Evolutionary conservation across 2,329 filamentous ascomycete genomes (phyloP), one percentile per base, ranked within the genome.

Genomic region (Tolypocladium amazonense): DNA sequence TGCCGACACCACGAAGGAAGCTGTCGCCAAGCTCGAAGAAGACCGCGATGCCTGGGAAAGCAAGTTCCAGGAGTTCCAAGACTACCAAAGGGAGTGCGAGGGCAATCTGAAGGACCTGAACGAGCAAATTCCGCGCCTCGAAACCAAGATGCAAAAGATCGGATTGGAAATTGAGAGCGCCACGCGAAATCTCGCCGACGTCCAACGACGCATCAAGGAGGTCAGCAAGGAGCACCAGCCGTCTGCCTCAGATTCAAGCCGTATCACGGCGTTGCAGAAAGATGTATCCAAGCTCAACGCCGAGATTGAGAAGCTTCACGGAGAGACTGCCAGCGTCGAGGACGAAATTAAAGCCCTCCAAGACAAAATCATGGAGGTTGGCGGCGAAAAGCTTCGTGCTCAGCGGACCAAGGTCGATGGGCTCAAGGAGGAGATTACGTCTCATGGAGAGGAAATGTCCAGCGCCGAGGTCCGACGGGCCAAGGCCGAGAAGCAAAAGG

Each of bases 321-420:
- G 84, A 12, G 91, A 97, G 74, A 97, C 89, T n/a, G 85, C 89
- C 1, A 94, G 88, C 54, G 86, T 96, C 11, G 94, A 99, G 71
- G 87, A 88, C 33, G 94, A 97, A 73, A 97, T 99, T 75, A 93
- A 96, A 75, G 82, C 82, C 25, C 80, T 99, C 1, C 93, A 99
- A 71, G 88, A 94, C 80, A 96, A 92, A 79, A 99, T 99, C 69
- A 97, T 99, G 94, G 88, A 97, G 73, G 88, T 96, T 63, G 94
- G 94, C 69, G 94, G 94, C 74, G 92, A 97, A 68, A 92, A 90
- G 75, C 85, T 99, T 23, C 88, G 94, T 59, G 84, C 88, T 23
- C 93, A 99, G 71, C 92, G 94, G 67, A 87, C 90, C 62, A 95
- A 89, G 78, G 92, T 99, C 39, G 93, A 97, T 70, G 83, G 87